Conservation (phyloP, 768 basidiomycete genomes). For the Lactifluus hygrophoroides region DNA sequence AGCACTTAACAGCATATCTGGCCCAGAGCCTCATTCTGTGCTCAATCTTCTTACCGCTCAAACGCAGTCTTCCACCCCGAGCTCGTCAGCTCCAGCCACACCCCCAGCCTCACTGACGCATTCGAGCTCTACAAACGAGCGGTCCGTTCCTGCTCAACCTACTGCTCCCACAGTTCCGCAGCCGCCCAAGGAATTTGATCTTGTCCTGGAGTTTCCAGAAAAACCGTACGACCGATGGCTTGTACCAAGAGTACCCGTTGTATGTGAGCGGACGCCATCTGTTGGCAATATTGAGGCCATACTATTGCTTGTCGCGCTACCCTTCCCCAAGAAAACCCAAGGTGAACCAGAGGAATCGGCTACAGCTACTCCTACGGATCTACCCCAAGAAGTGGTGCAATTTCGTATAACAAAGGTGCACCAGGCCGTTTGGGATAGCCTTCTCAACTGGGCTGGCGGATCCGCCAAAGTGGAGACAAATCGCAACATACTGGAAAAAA, state of each 20-base stretch:
- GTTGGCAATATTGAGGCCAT: conserved; percentile 24
- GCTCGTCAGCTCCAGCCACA: conserved; percentile 1
- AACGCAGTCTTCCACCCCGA: not conserved
- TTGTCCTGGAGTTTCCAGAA: conserved; percentile 67
- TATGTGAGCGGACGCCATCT: conserved; percentile 36
- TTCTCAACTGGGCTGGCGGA: conserved; percentile 55
- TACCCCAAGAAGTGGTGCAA: conserved; percentile 32
- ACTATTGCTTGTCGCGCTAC: conserved; percentile 38
- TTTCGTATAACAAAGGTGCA: conserved; percentile 44
- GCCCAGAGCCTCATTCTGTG: not conserved
- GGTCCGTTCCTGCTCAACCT: not conserved
- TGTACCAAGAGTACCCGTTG: conserved; percentile 51
- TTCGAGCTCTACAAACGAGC: not conserved
- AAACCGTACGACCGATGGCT: conserved; percentile 54
- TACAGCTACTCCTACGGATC: not conserved
- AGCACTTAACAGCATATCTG: conserved; percentile 1
- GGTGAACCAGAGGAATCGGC: conserved; percentile 13
- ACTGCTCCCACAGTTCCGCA: conserved; percentile 1
- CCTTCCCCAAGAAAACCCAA: conserved; percentile 30
- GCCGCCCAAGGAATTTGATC: conserved; percentile 53
- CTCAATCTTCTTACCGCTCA: conserved; percentile 5
- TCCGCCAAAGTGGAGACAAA: conserved; percentile 45
- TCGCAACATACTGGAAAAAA: conserved; percentile 34
- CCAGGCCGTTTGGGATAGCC: conserved; percentile 45
- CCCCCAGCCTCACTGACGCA: not conserved